Conservation (phyloP, 805 yeast species). For the Lipomyces japonicus region DNA sequence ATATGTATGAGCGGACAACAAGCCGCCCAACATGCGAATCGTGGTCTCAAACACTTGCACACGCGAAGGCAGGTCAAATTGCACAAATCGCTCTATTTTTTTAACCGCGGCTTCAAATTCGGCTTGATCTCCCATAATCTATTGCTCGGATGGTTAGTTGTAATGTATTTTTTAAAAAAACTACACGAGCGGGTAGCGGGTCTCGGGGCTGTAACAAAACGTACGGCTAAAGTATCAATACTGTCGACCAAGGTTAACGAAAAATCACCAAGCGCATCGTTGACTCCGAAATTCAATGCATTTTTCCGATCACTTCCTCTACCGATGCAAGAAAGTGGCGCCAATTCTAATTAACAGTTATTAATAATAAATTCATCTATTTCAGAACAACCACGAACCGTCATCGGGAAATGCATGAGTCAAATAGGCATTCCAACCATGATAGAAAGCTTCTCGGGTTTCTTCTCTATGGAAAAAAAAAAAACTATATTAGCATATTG, state of each 20-base stretch:
- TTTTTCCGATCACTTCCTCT: constrained; percentile 60
- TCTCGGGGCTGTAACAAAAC: not conserved
- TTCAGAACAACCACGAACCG: constrained; percentile 36
- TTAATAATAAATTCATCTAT: not conserved
- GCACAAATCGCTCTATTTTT: constrained; percentile 41
- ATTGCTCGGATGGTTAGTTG: not conserved
- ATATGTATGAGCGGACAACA: constrained; percentile 72
- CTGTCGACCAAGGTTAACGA: constrained; percentile 76
- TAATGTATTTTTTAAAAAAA: not conserved
- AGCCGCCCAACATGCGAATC: constrained; percentile 77
- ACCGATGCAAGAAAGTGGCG: constrained; percentile 68
- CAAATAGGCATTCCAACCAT: constrained; percentile 72
- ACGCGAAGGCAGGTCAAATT: constrained; percentile 61
- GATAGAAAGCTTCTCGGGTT: constrained; percentile 51
- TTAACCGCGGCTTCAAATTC: constrained; percentile 49
- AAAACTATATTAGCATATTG: too few relatives aligned
- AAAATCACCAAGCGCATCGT: constrained; percentile 83
- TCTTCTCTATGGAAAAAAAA: constrained; percentile 29
- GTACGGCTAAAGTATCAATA: constrained; percentile 69
- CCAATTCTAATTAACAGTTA: constrained; percentile 44
- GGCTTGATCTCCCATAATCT: constrained; percentile 53
- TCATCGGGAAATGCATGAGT: constrained; percentile 73
- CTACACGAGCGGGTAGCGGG: not conserved
- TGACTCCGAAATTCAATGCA: constrained; percentile 53
- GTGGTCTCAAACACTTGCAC: constrained; percentile 87